Evolutionary conservation across 345 rosid genomes (phyloP).

Genomic region (Moricandia moricandioides): DNA sequence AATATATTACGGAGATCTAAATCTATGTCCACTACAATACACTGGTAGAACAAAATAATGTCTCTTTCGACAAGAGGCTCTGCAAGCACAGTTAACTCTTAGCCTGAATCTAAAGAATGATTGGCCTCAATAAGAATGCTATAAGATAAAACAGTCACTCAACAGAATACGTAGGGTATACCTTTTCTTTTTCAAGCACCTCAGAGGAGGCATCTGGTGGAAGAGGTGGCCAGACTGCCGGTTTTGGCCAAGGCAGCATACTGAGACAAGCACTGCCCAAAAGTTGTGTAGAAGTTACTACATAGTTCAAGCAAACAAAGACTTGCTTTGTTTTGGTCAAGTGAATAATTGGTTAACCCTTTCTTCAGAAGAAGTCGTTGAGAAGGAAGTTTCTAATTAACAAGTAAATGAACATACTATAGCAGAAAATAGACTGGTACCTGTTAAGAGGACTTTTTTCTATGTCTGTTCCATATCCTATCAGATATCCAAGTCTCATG

Average conservation of each 20-base stretch:
- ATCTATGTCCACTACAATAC: slow-evolving; percentile 3
- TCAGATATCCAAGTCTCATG: slow-evolving; percentile 89
- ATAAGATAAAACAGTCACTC: slow-evolving; percentile 13
- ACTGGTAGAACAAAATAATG: slow-evolving; percentile 15
- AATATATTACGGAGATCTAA: slow-evolving; percentile 6
- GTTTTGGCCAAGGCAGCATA: slow-evolving; percentile 99
- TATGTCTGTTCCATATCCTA: slow-evolving; percentile 83
- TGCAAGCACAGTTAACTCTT: slow-evolving; percentile 8
- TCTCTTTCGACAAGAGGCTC: slow-evolving; percentile 7
- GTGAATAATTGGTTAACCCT: not conserved
- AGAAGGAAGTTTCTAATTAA: not conserved
- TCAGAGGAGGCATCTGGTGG: slow-evolving; percentile 74
- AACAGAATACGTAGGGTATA: slow-evolving; percentile 39
- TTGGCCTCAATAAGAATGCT: slow-evolving; percentile 13
- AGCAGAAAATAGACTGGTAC: slow-evolving; percentile 37
- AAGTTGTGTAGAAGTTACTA: slow-evolving; percentile 26
- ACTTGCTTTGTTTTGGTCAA: slow-evolving; percentile 11
- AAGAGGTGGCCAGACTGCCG: slow-evolving; percentile 91
- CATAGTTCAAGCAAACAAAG: not conserved
- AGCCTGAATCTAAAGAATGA: slow-evolving; percentile 2
- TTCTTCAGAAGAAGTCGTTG: not conserved
- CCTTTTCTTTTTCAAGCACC: slow-evolving; percentile 96
- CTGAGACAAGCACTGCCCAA: slow-evolving; percentile 89
- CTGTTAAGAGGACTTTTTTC: slow-evolving; percentile 98
- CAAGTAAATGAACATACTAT: not conserved